These are phyloP conservation scores for Barbatosphaeria neglecta DNA, from an alignment of 495 filamentous ascomycete genomes.

Conservation along the genomic window DNA sequence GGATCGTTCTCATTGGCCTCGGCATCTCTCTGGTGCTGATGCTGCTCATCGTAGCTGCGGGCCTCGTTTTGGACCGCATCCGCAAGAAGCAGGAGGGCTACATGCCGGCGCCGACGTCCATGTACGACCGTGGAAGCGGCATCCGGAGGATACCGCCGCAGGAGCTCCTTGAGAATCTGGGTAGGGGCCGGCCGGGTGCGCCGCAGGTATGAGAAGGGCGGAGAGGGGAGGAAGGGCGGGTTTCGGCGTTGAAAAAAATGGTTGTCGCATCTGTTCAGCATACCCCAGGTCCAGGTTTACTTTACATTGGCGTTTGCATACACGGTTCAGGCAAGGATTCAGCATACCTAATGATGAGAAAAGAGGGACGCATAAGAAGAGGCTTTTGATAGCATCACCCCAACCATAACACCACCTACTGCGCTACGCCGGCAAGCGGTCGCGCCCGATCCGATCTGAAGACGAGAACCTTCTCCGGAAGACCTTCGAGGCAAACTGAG, in stretches of 20 bases:
- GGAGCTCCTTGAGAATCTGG: slow-evolving; percentile 53
- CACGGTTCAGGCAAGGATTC: no score
- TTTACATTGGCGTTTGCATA: no score
- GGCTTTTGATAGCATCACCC: no score
- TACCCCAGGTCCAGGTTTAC: not conserved
- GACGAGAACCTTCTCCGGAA: no score
- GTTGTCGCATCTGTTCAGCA: not conserved
- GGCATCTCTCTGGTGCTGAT: slow-evolving; percentile 78
- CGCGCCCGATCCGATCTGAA: no score
- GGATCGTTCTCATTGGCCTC: slow-evolving; percentile 85
- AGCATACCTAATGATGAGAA: no score
- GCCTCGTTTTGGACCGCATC: slow-evolving; percentile 71
- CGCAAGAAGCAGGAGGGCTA: slow-evolving; percentile 83
- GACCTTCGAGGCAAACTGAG: no score
- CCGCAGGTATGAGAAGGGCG: slow-evolving; percentile 25
- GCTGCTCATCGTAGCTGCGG: slow-evolving; percentile 76
- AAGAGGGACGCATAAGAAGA: no score
- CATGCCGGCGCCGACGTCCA: slow-evolving; percentile 61
- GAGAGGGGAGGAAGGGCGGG: not conserved
- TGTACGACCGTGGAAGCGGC: slow-evolving; percentile 61
- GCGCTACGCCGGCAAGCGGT: no score
- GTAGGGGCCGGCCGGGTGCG: slow-evolving; percentile 23
- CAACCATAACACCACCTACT: no score
- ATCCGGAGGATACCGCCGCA: slow-evolving; percentile 73
- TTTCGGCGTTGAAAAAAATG: not conserved